Percentiles rank a stretch among this genome's conserved stretches.
Conservation (phyloP, 106 monocot species). For the Triglochin maritima region DNA sequence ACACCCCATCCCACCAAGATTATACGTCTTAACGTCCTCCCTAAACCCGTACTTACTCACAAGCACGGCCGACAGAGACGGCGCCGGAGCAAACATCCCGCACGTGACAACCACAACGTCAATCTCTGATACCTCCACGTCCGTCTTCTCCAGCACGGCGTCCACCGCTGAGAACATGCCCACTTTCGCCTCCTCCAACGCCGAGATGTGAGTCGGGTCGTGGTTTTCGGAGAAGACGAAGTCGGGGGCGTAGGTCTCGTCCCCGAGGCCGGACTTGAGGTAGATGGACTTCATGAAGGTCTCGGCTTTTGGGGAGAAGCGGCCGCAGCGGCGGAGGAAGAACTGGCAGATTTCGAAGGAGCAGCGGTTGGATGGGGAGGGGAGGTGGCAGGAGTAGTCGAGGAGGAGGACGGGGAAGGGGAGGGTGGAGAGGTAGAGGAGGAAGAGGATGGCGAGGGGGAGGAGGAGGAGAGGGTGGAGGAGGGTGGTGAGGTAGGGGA, state of each 20-base stretch:
- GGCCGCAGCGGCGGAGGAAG: conserved; percentile 30
- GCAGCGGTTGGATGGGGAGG: conserved; percentile 26
- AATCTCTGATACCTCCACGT: neutral
- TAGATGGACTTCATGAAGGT: conserved; percentile 57
- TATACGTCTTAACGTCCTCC: conserved; percentile 16
- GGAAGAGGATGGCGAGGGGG: neutral
- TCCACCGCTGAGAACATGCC: conserved; percentile 35
- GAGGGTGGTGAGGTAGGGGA: neutral
- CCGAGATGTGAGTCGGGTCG: conserved; percentile 19
- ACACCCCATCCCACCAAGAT: conserved; percentile 35
- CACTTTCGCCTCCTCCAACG: conserved; percentile 34
- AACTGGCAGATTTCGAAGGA: conserved; percentile 35
- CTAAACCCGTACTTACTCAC: conserved; percentile 14
- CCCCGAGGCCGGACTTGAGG: conserved; percentile 59
- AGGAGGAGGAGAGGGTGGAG: neutral
- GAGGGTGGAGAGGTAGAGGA: neutral
- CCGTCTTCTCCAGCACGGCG: conserved; percentile 33
- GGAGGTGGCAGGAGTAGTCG: conserved; percentile 50
- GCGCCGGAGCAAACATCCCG: conserved; percentile 18
- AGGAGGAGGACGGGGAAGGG: neutral
- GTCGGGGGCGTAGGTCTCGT: conserved; percentile 47
- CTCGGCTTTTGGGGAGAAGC: conserved; percentile 17
- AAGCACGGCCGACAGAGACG: conserved; percentile 24
- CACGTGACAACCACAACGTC: conserved; percentile 20
- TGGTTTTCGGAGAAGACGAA: conserved; percentile 35